Evolutionary conservation across 202 grass and related monocot species (phyloP).

Genomic region (Panicum hallii): DNA sequence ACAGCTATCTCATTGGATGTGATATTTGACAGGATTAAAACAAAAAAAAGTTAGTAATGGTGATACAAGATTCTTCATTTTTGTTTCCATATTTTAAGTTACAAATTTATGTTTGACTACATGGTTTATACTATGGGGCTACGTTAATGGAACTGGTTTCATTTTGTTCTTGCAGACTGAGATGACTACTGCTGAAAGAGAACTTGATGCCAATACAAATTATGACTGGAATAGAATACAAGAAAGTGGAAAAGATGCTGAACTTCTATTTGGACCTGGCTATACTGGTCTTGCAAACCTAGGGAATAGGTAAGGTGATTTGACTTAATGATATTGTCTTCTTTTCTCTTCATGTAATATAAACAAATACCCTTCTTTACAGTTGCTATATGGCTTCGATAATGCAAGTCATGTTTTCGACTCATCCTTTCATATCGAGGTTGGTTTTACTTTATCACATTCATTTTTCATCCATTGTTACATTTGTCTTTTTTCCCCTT

Average conservation of each 20-base stretch:
- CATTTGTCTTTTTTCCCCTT: not conserved
- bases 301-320: slow-evolving; percentile 83
- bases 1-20: not conserved
- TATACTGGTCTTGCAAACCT: slow-evolving; percentile 95
- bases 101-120: not conserved
- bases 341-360: not conserved
- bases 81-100: not conserved
- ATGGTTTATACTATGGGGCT: slow-evolving; percentile 2
- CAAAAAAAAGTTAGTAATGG: not conserved
- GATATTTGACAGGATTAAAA: not conserved
- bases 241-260: slow-evolving; percentile 87
- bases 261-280: slow-evolving; percentile 87
- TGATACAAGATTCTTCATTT: not conserved
- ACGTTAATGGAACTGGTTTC: slow-evolving; percentile 19
- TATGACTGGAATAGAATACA: slow-evolving; percentile 99
- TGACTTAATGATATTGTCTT: slow-evolving; percentile 32
- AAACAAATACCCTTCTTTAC: slow-evolving; percentile 29
- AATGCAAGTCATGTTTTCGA: slow-evolving; percentile 98
- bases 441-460: slow-evolving; percentile 45
- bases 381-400: slow-evolving; percentile 98
- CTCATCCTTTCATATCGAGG: slow-evolving; percentile 79
- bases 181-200: slow-evolving; percentile 99
- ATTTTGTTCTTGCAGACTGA: slow-evolving; percentile 73
- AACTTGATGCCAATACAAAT: slow-evolving; percentile 94
- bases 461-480: slow-evolving; percentile 35